Conservation (phyloP, 2,329 filamentous ascomycete genomes). For the Penicillium sp. region DNA sequence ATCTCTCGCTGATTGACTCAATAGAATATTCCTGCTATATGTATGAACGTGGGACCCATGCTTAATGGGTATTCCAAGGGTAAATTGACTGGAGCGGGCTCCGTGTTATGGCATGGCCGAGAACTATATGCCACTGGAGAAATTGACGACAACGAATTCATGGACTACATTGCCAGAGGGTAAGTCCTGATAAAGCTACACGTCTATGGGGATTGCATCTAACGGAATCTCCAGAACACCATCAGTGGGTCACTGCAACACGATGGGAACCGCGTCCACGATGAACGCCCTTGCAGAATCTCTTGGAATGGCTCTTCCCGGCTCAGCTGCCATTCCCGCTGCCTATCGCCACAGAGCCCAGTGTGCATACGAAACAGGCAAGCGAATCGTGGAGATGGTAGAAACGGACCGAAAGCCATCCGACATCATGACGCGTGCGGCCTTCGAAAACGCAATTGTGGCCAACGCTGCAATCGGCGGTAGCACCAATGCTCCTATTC, state of each 20-base stretch:
- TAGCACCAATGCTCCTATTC: slow-evolving; percentile 60
- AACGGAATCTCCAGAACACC: slow-evolving; percentile 38
- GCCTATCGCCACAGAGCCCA: slow-evolving; percentile 52
- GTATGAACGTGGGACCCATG: slow-evolving; percentile 57
- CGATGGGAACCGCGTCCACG: slow-evolving; percentile 57
- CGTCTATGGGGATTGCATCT: neutral
- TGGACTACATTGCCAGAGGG: slow-evolving; percentile 50
- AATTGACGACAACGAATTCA: slow-evolving; percentile 47
- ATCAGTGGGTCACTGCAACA: slow-evolving; percentile 54
- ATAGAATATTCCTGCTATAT: slow-evolving; percentile 54
- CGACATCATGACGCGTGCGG: slow-evolving; percentile 57
- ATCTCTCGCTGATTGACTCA: slow-evolving; percentile 6
- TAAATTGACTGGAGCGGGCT: slow-evolving; percentile 48
- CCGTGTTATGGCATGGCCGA: slow-evolving; percentile 52
- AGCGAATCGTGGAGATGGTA: slow-evolving; percentile 55
- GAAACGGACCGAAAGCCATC: slow-evolving; percentile 52
- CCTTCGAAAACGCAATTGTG: slow-evolving; percentile 60
- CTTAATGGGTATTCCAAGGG: slow-evolving; percentile 51
- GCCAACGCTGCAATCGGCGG: slow-evolving; percentile 59
- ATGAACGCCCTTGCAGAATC: slow-evolving; percentile 58
- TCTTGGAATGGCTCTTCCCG: slow-evolving; percentile 56
- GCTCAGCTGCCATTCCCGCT: slow-evolving; percentile 55
- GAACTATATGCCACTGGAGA: slow-evolving; percentile 52
- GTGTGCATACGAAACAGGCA: slow-evolving; percentile 52
- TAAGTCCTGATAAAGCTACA: slow-evolving; percentile 20